A percentile compares a stretch with the other conserved stretches of the same genome.
These are phyloP conservation scores for Tricholoma furcatifolium DNA, from an alignment of 768 basidiomycete genomes.

Conservation along the genomic window DNA sequence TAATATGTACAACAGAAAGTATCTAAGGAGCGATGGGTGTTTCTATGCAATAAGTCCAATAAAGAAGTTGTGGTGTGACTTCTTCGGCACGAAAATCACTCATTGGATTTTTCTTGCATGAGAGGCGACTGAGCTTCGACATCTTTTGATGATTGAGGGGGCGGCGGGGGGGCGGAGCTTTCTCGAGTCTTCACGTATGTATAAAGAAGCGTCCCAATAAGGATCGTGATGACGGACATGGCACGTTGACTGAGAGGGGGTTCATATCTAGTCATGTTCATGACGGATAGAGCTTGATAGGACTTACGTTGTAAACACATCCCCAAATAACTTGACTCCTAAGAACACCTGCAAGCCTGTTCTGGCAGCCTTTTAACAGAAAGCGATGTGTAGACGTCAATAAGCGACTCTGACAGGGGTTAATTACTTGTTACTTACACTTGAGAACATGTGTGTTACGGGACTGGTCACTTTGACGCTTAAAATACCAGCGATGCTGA, in stretches of 20 bases:
- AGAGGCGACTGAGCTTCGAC: constrained; percentile 16
- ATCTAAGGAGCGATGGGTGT: not conserved
- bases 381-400: not conserved
- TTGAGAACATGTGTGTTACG: constrained; percentile 80
- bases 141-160: constrained; percentile 11
- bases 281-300: not conserved
- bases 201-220: constrained; percentile 65
- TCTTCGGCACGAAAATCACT: not conserved
- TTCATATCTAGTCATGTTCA: not conserved
- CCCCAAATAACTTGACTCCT: constrained; percentile 67
- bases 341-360: constrained; percentile 75
- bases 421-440: constrained; percentile 26
- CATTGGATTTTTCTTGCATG: constrained; percentile 11
- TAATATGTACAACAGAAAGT: not conserved
- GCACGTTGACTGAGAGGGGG: constrained; percentile 47
- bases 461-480: constrained; percentile 86
- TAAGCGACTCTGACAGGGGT: not conserved
- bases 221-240: constrained; percentile 58
- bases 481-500: constrained; percentile 75
- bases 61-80: not conserved
- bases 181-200: constrained; percentile 62
- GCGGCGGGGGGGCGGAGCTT: constrained; percentile 23
- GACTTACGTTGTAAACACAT: constrained; percentile 59
- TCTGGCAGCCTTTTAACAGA: constrained; percentile 55
- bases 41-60: not conserved